These are phyloP conservation scores for Hypomyces rosellus DNA, from an alignment of 2,329 filamentous ascomycete genomes.

Conservation along the genomic window DNA sequence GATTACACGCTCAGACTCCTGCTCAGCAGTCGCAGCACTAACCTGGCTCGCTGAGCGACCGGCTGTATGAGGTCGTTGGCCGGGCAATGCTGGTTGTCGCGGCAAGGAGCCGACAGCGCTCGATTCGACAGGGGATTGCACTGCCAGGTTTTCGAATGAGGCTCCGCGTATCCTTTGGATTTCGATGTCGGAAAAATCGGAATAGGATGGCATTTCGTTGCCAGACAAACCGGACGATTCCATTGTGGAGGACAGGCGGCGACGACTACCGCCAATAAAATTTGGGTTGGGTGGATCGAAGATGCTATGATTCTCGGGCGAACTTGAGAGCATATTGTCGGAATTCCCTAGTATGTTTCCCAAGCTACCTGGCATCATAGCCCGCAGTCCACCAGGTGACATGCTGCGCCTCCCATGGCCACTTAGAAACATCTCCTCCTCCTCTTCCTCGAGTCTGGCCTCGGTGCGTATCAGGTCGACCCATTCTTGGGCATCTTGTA, in stretches of 20 bases:
- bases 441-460: constrained; percentile 80
- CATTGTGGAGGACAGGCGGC: constrained; percentile 54
- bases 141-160: constrained; percentile 45
- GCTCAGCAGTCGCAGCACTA: constrained; percentile 45
- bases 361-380: constrained; percentile 6
- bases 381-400: constrained; percentile 24
- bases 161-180: constrained; percentile 41
- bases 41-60: constrained; percentile 54
- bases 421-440: constrained; percentile 72
- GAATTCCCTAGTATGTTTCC: constrained; percentile 21
- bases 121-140: constrained; percentile 28
- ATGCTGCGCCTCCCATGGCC: constrained; percentile 53
- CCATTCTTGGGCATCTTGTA: constrained; percentile 78
- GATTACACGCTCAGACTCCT: constrained; percentile 80
- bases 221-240: constrained; percentile 59
- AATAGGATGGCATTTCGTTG: constrained; percentile 69
- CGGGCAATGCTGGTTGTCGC: not conserved
- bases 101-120: not conserved
- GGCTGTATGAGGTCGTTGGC: constrained; percentile 7
- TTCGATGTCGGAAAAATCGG: constrained; percentile 76
- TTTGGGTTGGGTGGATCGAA: constrained; percentile 28
- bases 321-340: constrained; percentile 50
- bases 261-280: constrained; percentile 33
- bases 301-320: constrained; percentile 47
- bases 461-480: constrained; percentile 72